Conservation (phyloP, 345 rosid genomes). For the Laguncularia racemosa region DNA sequence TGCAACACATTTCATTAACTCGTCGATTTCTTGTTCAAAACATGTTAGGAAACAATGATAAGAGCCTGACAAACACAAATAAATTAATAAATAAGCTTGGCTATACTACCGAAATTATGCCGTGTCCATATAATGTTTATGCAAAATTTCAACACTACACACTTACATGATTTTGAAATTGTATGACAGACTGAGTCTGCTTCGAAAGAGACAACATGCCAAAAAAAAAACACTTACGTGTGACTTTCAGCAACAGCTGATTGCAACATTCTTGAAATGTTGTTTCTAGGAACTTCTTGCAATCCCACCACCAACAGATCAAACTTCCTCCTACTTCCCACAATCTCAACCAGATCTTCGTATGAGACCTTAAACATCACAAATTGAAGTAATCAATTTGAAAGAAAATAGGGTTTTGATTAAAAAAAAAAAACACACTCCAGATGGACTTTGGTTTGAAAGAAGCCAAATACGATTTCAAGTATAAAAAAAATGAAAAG, state of each 20-base stretch:
- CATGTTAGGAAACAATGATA: too few species aligned
- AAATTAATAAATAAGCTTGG: too few species aligned
- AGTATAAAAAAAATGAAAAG: too few species aligned
- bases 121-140: not conserved
- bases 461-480: too few species aligned
- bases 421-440: too few species aligned
- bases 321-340: constrained; percentile 30
- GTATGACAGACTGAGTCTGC: not conserved
- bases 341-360: constrained; percentile 35
- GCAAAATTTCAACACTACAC: not conserved
- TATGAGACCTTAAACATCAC: constrained; percentile 16
- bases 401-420: too few species aligned
- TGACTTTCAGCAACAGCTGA: constrained; percentile 32
- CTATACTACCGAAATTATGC: too few species aligned
- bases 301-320: constrained; percentile 42
- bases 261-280: constrained; percentile 24
- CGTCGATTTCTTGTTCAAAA: too few species aligned
- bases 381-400: not conserved
- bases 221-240: constrained; percentile 17
- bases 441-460: too few species aligned
- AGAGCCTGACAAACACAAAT: too few species aligned
- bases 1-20: too few species aligned
- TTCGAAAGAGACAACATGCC: not conserved
- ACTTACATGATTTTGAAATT: not conserved
- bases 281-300: constrained; percentile 41